These are phyloP conservation scores for Lentinula sp. DNA, from an alignment of 768 basidiomycete species.

Conservation along the genomic window DNA sequence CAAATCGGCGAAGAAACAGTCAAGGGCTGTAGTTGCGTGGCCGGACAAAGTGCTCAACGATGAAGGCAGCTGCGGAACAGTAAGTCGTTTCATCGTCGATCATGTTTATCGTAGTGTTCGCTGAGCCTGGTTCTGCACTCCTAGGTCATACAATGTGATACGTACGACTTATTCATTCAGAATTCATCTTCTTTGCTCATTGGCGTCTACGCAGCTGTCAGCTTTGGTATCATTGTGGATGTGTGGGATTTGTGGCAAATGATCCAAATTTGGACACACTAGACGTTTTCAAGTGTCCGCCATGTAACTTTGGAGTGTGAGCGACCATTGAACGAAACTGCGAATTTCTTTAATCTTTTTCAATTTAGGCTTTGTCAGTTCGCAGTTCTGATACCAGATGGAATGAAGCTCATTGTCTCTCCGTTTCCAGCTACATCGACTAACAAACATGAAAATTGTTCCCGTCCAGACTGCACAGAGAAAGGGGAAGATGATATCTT, in stretches of 20 bases:
- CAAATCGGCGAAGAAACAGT: not conserved
- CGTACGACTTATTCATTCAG: not conserved
- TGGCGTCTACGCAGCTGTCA: not conserved
- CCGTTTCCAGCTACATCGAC: not conserved
- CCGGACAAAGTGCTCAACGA: not conserved
- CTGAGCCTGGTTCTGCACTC: not conserved
- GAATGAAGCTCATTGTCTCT: not conserved
- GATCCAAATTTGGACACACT: not conserved
- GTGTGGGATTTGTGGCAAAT: not conserved
- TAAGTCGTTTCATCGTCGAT: not conserved
- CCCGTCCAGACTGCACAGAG: not conserved
- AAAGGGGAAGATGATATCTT: not conserved
- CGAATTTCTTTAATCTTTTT: not conserved
- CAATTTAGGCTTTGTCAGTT: not conserved
- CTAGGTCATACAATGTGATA: not conserved
- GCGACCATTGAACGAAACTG: not conserved
- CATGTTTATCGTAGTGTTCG: not conserved
- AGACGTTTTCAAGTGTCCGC: not conserved
- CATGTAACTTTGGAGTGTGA: not conserved
- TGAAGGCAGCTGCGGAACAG: not conserved
- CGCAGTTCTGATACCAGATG: not conserved
- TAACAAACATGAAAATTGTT: not conserved
- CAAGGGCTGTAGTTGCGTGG: not conserved
- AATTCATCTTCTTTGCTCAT: not conserved
- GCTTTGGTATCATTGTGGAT: slow-evolving; percentile 5